These are phyloP conservation scores for Sonneratia caseolaris DNA, from an alignment of 345 rosid genomes.

Conservation along the genomic window DNA sequence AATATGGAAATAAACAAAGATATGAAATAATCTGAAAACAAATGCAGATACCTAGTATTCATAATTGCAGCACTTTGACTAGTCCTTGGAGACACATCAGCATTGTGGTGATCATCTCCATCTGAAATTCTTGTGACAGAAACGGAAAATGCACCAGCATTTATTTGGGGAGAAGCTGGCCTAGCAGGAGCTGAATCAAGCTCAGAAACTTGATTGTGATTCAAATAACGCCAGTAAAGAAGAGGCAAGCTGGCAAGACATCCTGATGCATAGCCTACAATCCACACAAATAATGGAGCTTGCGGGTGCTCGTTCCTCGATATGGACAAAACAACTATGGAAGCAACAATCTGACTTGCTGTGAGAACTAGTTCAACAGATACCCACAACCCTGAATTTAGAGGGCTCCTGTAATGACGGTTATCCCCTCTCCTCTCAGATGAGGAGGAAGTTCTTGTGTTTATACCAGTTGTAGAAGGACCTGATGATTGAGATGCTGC, in stretches of 20 bases:
- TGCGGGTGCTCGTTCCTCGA: slow-evolving; percentile 75
- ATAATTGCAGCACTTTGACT: slow-evolving; percentile 39
- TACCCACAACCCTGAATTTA: slow-evolving; percentile 92
- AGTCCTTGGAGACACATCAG: slow-evolving; percentile 41
- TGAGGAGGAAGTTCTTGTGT: slow-evolving; percentile 39
- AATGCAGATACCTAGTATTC: slow-evolving; percentile 50
- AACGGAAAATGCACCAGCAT: slow-evolving; percentile 69
- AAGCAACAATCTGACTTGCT: slow-evolving; percentile 76
- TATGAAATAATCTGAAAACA: not conserved
- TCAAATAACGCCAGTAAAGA: slow-evolving; percentile 77
- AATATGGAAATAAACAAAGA: not conserved
- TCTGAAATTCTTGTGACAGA: slow-evolving; percentile 60
- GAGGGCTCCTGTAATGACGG: slow-evolving; percentile 77
- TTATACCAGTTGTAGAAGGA: slow-evolving; percentile 40
- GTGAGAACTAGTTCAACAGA: slow-evolving; percentile 76
- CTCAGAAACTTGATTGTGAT: slow-evolving; percentile 54
- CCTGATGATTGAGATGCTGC: slow-evolving; percentile 35
- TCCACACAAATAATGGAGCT: slow-evolving; percentile 74
- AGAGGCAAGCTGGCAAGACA: slow-evolving; percentile 83
- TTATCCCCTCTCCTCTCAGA: slow-evolving; percentile 42
- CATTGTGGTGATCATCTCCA: slow-evolving; percentile 38
- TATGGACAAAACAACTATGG: slow-evolving; percentile 64
- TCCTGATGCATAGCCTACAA: slow-evolving; percentile 85
- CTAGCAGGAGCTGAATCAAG: slow-evolving; percentile 60
- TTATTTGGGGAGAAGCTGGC: slow-evolving; percentile 49